phyloP scores from a whole-genome alignment of 495 filamentous ascomycete species.

The Trichoderma asperelloides region DNA sequence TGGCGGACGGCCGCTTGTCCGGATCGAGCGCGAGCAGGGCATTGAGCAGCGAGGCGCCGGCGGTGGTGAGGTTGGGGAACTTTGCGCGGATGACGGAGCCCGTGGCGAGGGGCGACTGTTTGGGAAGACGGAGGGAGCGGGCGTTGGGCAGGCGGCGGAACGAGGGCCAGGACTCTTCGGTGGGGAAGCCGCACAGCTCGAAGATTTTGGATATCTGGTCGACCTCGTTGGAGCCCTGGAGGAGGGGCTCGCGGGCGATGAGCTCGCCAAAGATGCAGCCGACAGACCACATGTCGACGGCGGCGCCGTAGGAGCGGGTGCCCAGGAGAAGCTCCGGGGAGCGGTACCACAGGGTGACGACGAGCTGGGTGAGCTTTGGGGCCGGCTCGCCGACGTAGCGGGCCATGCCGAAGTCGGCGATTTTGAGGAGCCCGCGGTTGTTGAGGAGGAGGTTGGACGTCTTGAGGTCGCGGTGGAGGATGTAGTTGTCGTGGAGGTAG shows the following conservation, averaged over 20 bases:
- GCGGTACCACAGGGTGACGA: conserved; percentile 97
- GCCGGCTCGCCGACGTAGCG: conserved; percentile 78
- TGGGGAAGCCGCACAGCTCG: conserved; percentile 81
- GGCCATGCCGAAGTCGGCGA: conserved; percentile 98
- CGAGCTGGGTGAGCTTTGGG: conserved; percentile 79
- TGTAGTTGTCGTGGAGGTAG: conserved; percentile 85
- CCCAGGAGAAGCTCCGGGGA: conserved; percentile 86
- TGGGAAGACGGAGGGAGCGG: conserved; percentile 70
- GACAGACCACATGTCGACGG: conserved; percentile 91
- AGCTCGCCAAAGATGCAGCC: conserved; percentile 97
- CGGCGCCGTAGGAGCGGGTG: conserved; percentile 60
- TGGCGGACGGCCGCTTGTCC: conserved; percentile 55
- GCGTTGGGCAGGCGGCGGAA: conserved; percentile 89
- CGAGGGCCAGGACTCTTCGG: conserved; percentile 73
- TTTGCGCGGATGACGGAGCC: conserved; percentile 51
- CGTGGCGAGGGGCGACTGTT: conserved; percentile 28
- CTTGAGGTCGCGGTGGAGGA: conserved; percentile 94
- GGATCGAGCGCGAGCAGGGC: conserved; percentile 71
- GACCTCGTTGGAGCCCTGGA: conserved; percentile 92
- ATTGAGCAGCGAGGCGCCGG: conserved; percentile 61
- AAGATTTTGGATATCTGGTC: conserved; percentile 74
- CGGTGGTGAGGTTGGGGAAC: conserved; percentile 73
- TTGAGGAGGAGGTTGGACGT: conserved; percentile 92
- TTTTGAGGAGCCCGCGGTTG: conserved; percentile 90
- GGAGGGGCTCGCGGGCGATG: conserved; percentile 67